These are phyloP conservation scores for Sisymbrium altissimum DNA, from an alignment of 345 rosid genomes.

Conservation along the genomic window DNA sequence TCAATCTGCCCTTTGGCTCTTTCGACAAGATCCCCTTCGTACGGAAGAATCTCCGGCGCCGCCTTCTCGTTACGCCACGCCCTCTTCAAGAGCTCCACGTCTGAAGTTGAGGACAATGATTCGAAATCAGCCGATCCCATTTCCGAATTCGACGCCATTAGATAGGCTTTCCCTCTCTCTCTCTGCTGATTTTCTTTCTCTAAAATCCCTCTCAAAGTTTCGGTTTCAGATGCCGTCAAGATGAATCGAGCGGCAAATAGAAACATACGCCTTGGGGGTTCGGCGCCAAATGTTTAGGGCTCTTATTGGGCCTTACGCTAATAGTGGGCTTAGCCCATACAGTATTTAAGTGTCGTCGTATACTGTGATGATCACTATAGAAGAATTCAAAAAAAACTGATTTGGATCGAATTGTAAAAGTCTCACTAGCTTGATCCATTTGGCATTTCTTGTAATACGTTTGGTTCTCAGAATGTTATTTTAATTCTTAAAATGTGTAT, in stretches of 20 bases:
- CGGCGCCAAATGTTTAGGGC: conserved; percentile 1
- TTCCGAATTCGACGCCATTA: conserved; percentile 41
- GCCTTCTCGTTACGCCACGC: conserved; percentile 96
- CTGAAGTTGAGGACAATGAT: conserved; percentile 57
- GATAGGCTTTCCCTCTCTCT: neutral
- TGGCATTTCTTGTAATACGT: neutral
- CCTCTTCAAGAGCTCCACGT: conserved; percentile 59
- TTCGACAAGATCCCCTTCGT: conserved; percentile 44
- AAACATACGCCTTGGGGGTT: neutral
- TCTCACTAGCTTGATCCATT: neutral
- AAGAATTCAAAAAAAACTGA: neutral
- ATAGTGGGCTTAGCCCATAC: neutral
- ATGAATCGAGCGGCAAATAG: neutral
- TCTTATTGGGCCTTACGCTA: neutral
- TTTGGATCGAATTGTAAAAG: neutral
- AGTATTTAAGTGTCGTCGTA: neutral
- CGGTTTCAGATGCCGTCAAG: neutral
- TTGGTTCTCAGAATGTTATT: neutral
- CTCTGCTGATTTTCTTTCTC: neutral
- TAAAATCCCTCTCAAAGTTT: neutral
- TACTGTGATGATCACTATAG: neutral
- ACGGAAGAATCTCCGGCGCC: conserved; percentile 81
- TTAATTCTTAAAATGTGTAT: neutral
- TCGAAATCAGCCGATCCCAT: conserved; percentile 48
- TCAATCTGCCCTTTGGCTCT: conserved; percentile 59